phyloP scores from a whole-genome alignment of 2,329 filamentous ascomycete genomes.

The Talaromyces sp. region DNA sequence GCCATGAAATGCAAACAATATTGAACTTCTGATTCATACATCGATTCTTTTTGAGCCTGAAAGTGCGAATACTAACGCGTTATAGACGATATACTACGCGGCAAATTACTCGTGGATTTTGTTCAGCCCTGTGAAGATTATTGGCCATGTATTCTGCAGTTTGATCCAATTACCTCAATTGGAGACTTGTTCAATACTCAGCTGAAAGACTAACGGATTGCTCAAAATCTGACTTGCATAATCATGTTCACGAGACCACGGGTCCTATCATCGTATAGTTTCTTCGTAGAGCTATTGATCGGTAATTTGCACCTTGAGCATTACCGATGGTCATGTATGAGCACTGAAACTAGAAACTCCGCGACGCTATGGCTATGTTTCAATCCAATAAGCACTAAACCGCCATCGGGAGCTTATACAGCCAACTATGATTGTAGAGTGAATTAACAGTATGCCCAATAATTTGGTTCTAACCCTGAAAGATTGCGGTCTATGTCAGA shows the following conservation, averaged over 20 bases:
- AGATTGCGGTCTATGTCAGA: not conserved
- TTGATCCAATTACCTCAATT: not conserved
- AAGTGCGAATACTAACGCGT: too few relatives aligned
- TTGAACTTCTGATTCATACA: too few relatives aligned
- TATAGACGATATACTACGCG: too few relatives aligned
- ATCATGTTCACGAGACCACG: not conserved
- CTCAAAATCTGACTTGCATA: not conserved
- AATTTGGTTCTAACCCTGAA: not conserved
- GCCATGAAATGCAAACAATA: too few relatives aligned
- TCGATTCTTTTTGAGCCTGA: too few relatives aligned
- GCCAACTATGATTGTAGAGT: not conserved
- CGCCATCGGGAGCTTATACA: not conserved
- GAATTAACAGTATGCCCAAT: not conserved
- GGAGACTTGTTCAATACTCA: not conserved
- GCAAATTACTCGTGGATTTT: not conserved
- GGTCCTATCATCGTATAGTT: not conserved
- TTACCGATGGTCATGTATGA: not conserved
- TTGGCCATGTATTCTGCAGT: not conserved
- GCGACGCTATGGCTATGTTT: not conserved
- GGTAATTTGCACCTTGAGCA: not conserved
- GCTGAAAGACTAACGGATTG: not conserved
- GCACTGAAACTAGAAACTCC: not conserved
- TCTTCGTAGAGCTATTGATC: not conserved
- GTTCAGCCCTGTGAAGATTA: not conserved
- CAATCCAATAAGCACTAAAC: not conserved